Conservation (phyloP, 2,329 filamentous ascomycete genomes). For the Ophiostoma novo-ulmi region DNA sequence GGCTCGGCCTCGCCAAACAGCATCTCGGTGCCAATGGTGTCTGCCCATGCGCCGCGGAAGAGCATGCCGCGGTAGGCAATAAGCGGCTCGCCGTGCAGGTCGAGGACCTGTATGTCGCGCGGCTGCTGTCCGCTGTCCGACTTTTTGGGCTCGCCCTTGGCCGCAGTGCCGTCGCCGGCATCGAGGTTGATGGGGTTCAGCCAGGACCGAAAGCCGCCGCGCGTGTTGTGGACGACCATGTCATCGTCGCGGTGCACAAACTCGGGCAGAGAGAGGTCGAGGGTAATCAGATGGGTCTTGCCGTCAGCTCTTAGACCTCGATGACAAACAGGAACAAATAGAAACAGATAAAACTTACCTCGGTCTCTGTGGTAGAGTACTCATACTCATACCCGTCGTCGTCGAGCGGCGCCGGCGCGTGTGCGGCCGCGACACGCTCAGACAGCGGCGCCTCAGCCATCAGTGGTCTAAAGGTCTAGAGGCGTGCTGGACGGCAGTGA, state of each 20-base stretch:
- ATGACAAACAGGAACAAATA: conserved; percentile 30
- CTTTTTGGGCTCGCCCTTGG: not conserved
- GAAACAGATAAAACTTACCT: conserved; percentile 39
- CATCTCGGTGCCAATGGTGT: conserved; percentile 78
- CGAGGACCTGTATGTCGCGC: conserved; percentile 69
- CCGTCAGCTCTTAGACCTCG: not conserved
- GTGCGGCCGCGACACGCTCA: not conserved
- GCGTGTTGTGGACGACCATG: conserved; percentile 36
- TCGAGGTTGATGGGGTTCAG: conserved; percentile 32
- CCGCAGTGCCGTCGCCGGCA: conserved; percentile 11
- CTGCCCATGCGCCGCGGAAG: conserved; percentile 75
- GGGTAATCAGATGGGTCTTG: conserved; percentile 57
- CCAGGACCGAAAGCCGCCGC: conserved; percentile 44
- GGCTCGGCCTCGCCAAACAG: conserved; percentile 53
- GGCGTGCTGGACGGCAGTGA: not conserved
- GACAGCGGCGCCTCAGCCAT: conserved; percentile 15
- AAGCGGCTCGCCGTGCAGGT: conserved; percentile 74
- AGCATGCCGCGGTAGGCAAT: conserved; percentile 74
- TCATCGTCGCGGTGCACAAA: conserved; percentile 45
- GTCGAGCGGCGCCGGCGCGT: conserved; percentile 35
- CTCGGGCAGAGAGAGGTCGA: conserved; percentile 58
- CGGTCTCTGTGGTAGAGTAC: conserved; percentile 59
- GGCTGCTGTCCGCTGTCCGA: not conserved
- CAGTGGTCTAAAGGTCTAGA: not conserved
- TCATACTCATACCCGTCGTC: conserved; percentile 64